Base-by-base conservation (phyloP, 2,329 filamentous ascomycete genomes). In the Fusarium multiceps region DNA sequence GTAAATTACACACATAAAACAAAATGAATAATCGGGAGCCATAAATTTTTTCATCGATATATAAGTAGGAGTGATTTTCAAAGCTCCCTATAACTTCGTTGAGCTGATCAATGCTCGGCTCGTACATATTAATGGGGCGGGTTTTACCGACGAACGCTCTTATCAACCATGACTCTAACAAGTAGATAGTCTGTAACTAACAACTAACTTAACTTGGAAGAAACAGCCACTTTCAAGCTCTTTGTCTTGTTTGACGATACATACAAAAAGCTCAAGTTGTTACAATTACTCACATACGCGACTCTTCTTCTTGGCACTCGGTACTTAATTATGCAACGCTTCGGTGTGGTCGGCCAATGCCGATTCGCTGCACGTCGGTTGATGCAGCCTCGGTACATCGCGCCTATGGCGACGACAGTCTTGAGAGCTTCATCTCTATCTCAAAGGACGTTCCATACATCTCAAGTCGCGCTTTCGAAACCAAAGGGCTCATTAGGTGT, bases 311-410 rank as follows among this genome's bases (percentile, higher is more conserved):
- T 49, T 51, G 23, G 16, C 20, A 13, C 43, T 55, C 30, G 18
- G 27, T 37, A 43, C 21, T 18, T 50, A 30, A 73, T 53, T 37
- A 75, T 75, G 73, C 73, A 63, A 61, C 72, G 69, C 37, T 74
- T 65, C n/a, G 68, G 73, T 60, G 69, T 66, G 25, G 48, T 72
- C 58, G 72, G 69, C 65, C 71, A 74, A 56, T 75, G 74, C 69
- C 74, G 71, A 72, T 63, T 64, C 60, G 74, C 69, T 67, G 71
- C 67, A 49, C 67, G 63, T 66, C 62, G 63, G 59, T 65, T 66
- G 47, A 48, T 59, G 43, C 72, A 68, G 49, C 51, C 63, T 59
- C 62, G 72, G 25, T 60, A 37, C 58, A 58, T 60, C 43, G 59
- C 51, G 55, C 59, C 72, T 46, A 60, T 66, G 40, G 25, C 68